These are phyloP conservation scores for Trypanosoma platydactyli DNA, from an alignment of 208 protist genomes.

Conservation along the genomic window DNA sequence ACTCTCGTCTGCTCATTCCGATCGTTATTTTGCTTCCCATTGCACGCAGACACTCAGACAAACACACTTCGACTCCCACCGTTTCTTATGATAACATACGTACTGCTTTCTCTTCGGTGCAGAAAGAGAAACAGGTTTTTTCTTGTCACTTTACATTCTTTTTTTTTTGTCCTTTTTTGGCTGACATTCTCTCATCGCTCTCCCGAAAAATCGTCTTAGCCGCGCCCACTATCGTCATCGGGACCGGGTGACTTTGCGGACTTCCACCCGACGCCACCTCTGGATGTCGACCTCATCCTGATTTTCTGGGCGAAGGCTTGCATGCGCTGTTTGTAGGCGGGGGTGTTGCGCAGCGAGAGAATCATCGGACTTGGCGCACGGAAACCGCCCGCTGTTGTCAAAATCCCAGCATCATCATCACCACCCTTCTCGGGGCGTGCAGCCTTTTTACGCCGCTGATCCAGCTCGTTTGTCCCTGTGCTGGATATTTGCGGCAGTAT, in stretches of 20 bases:
- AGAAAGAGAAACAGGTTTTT: too few relatives aligned
- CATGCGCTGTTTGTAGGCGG: slow-evolving; percentile 33
- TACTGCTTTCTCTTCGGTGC: slow-evolving; percentile 1
- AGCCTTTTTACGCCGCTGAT: not conserved
- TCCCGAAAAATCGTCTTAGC: not conserved
- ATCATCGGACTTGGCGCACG: slow-evolving; percentile 84
- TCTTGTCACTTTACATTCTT: slow-evolving; percentile 8
- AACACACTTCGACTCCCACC: too few relatives aligned
- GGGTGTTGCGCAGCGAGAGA: slow-evolving; percentile 79
- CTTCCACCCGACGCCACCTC: not conserved
- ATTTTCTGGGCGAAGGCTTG: slow-evolving; percentile 23
- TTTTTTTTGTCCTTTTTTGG: not conserved
- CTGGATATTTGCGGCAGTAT: not conserved
- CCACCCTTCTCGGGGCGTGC: not conserved
- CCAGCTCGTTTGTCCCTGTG: not conserved
- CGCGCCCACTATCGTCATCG: slow-evolving; percentile 18
- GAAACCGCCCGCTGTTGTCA: slow-evolving; percentile 51
- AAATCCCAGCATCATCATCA: slow-evolving; percentile 32
- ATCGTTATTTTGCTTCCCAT: not conserved
- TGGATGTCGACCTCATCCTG: slow-evolving; percentile 13
- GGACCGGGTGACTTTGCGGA: not conserved
- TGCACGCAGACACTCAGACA: too few relatives aligned
- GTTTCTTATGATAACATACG: too few relatives aligned
- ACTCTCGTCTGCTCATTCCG: not conserved
- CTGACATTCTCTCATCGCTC: not conserved